Percentiles rank a stretch among this genome's conserved stretches.
Evolutionary conservation across 306 rosid species (phyloP).

Genomic region (Astragalus membranaceus): DNA sequence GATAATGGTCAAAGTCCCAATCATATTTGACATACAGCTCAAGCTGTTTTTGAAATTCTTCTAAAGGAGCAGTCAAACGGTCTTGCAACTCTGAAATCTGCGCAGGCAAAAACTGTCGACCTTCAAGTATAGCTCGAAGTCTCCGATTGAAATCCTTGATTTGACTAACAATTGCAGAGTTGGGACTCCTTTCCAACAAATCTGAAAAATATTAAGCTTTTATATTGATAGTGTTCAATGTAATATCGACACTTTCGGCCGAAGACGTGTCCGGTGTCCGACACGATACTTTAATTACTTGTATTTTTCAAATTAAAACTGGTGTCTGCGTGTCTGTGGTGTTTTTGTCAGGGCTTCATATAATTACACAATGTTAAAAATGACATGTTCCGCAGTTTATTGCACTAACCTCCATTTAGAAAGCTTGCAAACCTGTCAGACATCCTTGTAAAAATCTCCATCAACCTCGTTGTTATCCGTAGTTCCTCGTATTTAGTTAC

Average conservation of each 20-base stretch:
- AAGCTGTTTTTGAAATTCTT: conserved; percentile 55
- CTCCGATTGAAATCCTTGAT: conserved; percentile 31
- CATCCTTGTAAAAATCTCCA: conserved; percentile 25
- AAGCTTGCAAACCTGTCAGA: conserved; percentile 29
- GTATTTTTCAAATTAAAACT: too few relatives aligned
- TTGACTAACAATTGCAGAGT: conserved; percentile 26
- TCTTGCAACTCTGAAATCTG: conserved; percentile 42
- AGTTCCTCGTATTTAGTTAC: conserved; percentile 20
- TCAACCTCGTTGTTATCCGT: conserved; percentile 9
- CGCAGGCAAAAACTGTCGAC: conserved; percentile 34
- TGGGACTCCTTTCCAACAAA: conserved; percentile 21
- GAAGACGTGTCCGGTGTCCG: too few relatives aligned
- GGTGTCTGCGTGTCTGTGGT: too few relatives aligned
- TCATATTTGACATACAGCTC: conserved; percentile 40
- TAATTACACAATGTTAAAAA: neutral
- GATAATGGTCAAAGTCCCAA: conserved; percentile 88
- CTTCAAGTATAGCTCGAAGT: conserved; percentile 34
- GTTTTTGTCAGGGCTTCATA: too few relatives aligned
- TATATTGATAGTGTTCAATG: neutral
- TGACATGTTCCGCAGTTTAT: neutral
- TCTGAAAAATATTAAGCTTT: conserved; percentile 6
- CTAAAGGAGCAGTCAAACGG: conserved; percentile 33
- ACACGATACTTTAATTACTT: too few relatives aligned
- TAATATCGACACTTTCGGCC: too few relatives aligned
- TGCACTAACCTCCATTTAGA: conserved; percentile 34